phyloP scores from a whole-genome alignment of 495 filamentous ascomycete species.

The Penicillium pancosmium region DNA sequence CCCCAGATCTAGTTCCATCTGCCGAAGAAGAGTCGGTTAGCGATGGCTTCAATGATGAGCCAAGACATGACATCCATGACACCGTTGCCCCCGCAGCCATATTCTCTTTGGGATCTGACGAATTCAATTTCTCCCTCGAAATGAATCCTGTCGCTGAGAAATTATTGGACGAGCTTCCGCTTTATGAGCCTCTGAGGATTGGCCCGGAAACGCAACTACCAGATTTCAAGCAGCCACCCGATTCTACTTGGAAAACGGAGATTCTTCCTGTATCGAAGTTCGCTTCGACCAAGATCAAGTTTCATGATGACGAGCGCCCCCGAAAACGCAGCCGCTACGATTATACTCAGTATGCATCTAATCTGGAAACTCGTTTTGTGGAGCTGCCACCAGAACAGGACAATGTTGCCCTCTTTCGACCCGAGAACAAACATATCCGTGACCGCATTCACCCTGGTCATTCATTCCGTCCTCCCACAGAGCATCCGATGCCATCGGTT shows the following conservation, averaged over 20 bases:
- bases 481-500: constrained; percentile 83
- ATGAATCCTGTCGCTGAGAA: constrained; percentile 77
- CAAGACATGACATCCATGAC: constrained; percentile 40
- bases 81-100: constrained; percentile 68
- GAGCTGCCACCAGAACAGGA: constrained; percentile 69
- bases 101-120: constrained; percentile 78
- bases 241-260: constrained; percentile 72
- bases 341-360: constrained; percentile 68
- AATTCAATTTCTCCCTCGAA: constrained; percentile 77
- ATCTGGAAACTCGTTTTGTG: constrained; percentile 54
- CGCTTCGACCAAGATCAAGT: constrained; percentile 75
- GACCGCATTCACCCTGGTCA: constrained; percentile 92
- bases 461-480: constrained; percentile 89
- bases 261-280: constrained; percentile 87
- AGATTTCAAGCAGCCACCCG: constrained; percentile 59
- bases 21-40: constrained; percentile 58
- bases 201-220: constrained; percentile 58
- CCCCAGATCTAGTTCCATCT: constrained; percentile 73
- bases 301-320: constrained; percentile 65
- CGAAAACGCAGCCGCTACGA: constrained; percentile 78
- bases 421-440: constrained; percentile 85
- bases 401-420: constrained; percentile 82
- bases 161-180: constrained; percentile 80
- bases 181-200: constrained; percentile 69
- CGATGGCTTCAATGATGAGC: constrained; percentile 52